Percentiles rank a stretch among this genome's conserved stretches.
Conservation (phyloP, 2,329 filamentous ascomycete species). For the Penicillium palitans region DNA sequence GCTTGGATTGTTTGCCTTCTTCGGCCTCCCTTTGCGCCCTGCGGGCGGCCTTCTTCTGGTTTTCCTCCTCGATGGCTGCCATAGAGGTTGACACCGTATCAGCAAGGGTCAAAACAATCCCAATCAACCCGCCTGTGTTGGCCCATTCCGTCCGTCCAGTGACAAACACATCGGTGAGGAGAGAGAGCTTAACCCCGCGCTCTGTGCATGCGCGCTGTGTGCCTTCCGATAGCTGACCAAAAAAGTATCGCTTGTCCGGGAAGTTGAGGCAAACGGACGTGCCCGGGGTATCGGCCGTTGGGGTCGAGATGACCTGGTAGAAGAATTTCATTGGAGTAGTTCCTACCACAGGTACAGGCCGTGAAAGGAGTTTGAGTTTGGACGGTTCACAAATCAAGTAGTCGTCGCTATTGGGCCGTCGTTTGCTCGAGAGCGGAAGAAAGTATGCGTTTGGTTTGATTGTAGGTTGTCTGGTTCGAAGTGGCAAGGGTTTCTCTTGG, state of each 20-base stretch:
- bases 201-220: conserved; percentile 75
- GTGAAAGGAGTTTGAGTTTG: conserved; percentile 13
- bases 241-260: conserved; percentile 77
- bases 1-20: conserved; percentile 11
- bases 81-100: conserved; percentile 56
- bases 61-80: conserved; percentile 49
- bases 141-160: conserved; percentile 75
- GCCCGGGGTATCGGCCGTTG: conserved; percentile 84
- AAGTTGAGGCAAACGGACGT: conserved; percentile 76
- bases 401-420: neutral
- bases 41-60: conserved; percentile 39
- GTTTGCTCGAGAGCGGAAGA: conserved; percentile 2
- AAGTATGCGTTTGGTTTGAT: conserved; percentile 8
- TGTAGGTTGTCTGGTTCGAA: conserved; percentile 10
- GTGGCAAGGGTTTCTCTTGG: neutral
- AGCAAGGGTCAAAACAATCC: conserved; percentile 80
- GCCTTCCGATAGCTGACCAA: conserved; percentile 81
- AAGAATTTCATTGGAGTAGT: conserved; percentile 65
- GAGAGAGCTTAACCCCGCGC: conserved; percentile 63
- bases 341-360: neutral
- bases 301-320: conserved; percentile 75
- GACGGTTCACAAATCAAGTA: conserved; percentile 29
- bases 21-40: neutral
- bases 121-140: conserved; percentile 77
- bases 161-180: conserved; percentile 76